Conservation (phyloP, 2,329 filamentous ascomycete genomes). For the Botrytis porri region DNA sequence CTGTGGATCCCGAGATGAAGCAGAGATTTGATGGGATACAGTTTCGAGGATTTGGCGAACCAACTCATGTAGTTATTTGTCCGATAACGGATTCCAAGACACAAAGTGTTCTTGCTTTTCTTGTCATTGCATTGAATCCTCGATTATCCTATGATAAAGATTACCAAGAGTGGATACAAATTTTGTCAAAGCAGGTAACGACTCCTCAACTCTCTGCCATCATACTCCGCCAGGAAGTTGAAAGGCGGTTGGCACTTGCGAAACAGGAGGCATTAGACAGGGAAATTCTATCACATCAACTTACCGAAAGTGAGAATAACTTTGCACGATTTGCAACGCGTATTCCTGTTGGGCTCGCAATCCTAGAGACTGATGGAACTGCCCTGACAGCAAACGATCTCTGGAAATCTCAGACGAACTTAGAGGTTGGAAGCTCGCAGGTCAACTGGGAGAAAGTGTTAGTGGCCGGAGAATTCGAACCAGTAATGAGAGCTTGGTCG, state of each 20-base stretch:
- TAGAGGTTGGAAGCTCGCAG: conserved; percentile 18
- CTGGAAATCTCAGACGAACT: conserved; percentile 19
- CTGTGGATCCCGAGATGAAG: conserved; percentile 53
- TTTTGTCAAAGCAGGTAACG: conserved; percentile 54
- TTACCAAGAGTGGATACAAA: conserved; percentile 48
- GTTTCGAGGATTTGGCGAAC: conserved; percentile 67
- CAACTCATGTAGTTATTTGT: conserved; percentile 68
- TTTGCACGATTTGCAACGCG: conserved; percentile 70
- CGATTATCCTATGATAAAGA: conserved; percentile 74
- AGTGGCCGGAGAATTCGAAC: conserved; percentile 8
- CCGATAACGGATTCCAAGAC: conserved; percentile 76
- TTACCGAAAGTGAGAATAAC: conserved; percentile 60
- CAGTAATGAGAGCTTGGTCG: conserved; percentile 17
- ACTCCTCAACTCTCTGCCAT: conserved; percentile 65
- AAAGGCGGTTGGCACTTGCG: background rate
- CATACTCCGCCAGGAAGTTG: conserved; percentile 45
- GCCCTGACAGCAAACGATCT: conserved; percentile 27
- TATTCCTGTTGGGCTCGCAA: conserved; percentile 70
- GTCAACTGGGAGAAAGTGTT: conserved; percentile 11
- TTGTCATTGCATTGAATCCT: conserved; percentile 57
- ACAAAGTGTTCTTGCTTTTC: conserved; percentile 49
- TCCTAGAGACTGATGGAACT: conserved; percentile 61
- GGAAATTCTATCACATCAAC: conserved; percentile 62
- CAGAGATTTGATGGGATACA: conserved; percentile 60
- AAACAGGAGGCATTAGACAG: conserved; percentile 61